Evolutionary conservation across 768 basidiomycete species (phyloP).

Genomic region (Auriculariales sp.): DNA sequence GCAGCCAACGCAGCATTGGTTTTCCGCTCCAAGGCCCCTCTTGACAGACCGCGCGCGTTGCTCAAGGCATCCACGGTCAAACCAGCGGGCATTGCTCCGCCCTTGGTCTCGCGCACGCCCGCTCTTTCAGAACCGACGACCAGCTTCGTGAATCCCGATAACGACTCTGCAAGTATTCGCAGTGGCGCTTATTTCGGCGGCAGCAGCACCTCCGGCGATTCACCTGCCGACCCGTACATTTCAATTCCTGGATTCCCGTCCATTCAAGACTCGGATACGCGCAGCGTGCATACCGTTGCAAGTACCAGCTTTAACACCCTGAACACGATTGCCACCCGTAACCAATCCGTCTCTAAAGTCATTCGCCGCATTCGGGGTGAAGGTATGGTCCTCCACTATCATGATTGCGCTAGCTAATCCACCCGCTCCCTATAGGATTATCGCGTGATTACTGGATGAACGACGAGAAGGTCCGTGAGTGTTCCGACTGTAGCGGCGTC

Average conservation of each 20-base stretch:
- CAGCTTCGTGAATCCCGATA: conserved; percentile 48
- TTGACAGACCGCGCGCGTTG: conserved; percentile 48
- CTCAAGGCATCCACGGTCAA: conserved; percentile 32
- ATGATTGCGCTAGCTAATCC: conserved; percentile 1
- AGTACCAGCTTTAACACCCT: conserved; percentile 26
- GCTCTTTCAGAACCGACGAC: conserved; percentile 56
- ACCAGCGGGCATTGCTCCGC: conserved; percentile 41
- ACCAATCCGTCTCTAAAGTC: conserved; percentile 78
- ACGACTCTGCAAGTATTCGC: conserved; percentile 44
- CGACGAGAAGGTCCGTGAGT: conserved; percentile 88
- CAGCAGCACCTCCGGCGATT: too few relatives aligned
- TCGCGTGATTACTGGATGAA: conserved; percentile 99
- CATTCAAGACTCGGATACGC: conserved; percentile 78
- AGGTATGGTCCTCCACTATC: conserved; percentile 29
- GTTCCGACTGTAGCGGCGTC: conserved; percentile 87
- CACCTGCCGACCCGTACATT: conserved; percentile 35
- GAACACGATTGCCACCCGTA: conserved; percentile 15
- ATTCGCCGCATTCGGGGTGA: conserved; percentile 84
- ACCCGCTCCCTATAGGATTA: conserved; percentile 34
- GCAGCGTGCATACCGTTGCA: conserved; percentile 62
- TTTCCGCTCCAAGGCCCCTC: conserved; percentile 30
- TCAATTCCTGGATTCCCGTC: conserved; percentile 76
- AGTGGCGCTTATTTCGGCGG: conserved; percentile 23
- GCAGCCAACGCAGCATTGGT: neutral
- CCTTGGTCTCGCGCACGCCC: conserved; percentile 72